Evolutionary conservation across 1,139 yeast species (phyloP).

Genomic region (Magnusiomyces tetraspermus): DNA sequence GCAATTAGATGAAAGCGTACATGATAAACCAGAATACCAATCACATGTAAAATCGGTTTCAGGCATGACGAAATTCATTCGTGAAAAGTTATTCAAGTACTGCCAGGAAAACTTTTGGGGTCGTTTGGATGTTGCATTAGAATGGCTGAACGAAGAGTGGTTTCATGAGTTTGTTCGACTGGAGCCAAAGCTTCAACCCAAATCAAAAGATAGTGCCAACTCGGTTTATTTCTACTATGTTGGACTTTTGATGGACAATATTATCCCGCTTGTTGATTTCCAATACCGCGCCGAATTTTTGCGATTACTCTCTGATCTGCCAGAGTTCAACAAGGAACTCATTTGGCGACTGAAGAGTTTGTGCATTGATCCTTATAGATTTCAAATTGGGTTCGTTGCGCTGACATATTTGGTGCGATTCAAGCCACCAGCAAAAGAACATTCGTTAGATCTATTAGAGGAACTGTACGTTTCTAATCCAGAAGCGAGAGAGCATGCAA

Average conservation of each 20-base stretch:
- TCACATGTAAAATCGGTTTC: not conserved
- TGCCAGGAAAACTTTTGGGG: conserved; percentile 65
- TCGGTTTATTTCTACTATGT: conserved; percentile 47
- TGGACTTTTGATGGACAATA: conserved; percentile 59
- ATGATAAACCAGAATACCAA: not conserved
- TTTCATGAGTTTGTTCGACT: conserved; percentile 50
- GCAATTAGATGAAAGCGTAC: not conserved
- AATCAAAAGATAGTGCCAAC: conserved; percentile 15
- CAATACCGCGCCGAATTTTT: conserved; percentile 72
- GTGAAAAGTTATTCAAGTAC: conserved; percentile 63
- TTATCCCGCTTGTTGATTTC: conserved; percentile 76
- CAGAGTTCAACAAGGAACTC: conserved; percentile 54
- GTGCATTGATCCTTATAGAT: conserved; percentile 78
- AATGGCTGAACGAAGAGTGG: conserved; percentile 97
- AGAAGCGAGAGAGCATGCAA: conserved; percentile 11
- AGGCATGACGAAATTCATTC: conserved; percentile 41
- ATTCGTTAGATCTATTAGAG: conserved; percentile 56
- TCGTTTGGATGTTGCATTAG: conserved; percentile 68
- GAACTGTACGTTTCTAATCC: conserved; percentile 39
- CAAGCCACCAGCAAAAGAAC: conserved; percentile 70
- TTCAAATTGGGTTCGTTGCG: conserved; percentile 53
- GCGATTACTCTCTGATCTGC: conserved; percentile 76
- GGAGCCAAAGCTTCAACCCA: conserved; percentile 4
- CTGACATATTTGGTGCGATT: conserved; percentile 77
- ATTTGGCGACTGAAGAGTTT: conserved; percentile 60